phyloP scores from a whole-genome alignment of 306 rosid genomes.

The Begonia fuchsioides region DNA sequence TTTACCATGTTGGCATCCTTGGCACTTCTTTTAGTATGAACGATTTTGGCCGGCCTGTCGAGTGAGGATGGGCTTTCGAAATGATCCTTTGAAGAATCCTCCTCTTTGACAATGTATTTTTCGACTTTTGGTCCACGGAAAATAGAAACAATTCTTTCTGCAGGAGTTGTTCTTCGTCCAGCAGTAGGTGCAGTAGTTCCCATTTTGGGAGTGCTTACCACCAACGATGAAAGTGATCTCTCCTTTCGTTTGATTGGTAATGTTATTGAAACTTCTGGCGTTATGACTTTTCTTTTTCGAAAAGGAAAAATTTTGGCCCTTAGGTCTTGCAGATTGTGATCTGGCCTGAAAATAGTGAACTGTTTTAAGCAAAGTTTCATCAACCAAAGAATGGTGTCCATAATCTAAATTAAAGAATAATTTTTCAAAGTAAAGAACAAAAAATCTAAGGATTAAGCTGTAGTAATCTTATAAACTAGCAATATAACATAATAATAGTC shows the following conservation, averaged over 20 bases:
- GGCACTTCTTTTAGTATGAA: constrained; percentile 42
- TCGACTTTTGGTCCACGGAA: constrained; percentile 44
- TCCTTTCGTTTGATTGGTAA: constrained; percentile 81
- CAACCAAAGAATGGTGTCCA: neutral
- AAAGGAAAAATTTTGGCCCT: constrained; percentile 77
- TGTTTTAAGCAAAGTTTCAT: constrained; percentile 2
- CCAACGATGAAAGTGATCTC: constrained; percentile 88
- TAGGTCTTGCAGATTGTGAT: constrained; percentile 71
- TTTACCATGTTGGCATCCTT: constrained; percentile 12
- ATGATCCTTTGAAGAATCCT: constrained; percentile 32
- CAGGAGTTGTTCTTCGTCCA: constrained; percentile 72
- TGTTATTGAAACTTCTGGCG: constrained; percentile 39
- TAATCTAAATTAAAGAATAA: neutral
- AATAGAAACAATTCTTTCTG: constrained; percentile 51
- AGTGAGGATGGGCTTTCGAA: constrained; percentile 62
- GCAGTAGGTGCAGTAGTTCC: constrained; percentile 49
- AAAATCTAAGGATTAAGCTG: no score
- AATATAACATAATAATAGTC: no score
- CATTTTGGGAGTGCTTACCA: constrained; percentile 80
- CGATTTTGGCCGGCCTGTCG: constrained; percentile 35
- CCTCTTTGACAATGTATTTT: constrained; percentile 45
- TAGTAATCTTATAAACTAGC: no score
- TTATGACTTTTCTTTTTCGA: constrained; percentile 46
- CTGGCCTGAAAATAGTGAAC: constrained; percentile 49
- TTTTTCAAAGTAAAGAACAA: no score